A percentile compares a stretch with the other conserved stretches of the same genome.
Conservation (phyloP, 148 eudicot species). For the Silene uniflora region DNA sequence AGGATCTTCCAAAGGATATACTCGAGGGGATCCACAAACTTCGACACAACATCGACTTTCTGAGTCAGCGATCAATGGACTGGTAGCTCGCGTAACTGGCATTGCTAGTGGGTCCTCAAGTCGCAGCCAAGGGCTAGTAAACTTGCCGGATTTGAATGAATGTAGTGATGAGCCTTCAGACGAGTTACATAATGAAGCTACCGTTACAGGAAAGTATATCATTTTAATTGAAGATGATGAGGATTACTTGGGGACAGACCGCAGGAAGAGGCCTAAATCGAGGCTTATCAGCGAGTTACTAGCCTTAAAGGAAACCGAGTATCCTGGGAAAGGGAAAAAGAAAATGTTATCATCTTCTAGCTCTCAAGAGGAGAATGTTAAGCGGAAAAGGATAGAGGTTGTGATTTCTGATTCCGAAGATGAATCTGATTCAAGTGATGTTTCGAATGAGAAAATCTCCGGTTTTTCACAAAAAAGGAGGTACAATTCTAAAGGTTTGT, state of each 20-base stretch:
- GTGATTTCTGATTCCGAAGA: constrained; percentile 26
- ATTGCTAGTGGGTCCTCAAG: neutral
- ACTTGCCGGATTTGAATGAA: constrained; percentile 31
- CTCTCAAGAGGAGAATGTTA: constrained; percentile 16
- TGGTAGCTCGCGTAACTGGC: neutral
- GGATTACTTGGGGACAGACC: constrained; percentile 30
- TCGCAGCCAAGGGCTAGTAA: constrained; percentile 9
- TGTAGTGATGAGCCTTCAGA: constrained; percentile 31
- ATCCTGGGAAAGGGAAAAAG: constrained; percentile 17
- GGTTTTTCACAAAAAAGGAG: constrained; percentile 23
- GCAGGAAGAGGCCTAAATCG: constrained; percentile 40
- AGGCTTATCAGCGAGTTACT: constrained; percentile 56
- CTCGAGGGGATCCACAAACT: too few species aligned
- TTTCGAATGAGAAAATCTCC: constrained; percentile 19
- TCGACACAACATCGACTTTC: too few species aligned
- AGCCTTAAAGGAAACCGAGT: constrained; percentile 21
- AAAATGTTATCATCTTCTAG: constrained; percentile 17
- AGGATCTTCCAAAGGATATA: constrained; percentile 4
- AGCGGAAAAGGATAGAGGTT: constrained; percentile 35
- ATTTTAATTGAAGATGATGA: constrained; percentile 28
- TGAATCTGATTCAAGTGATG: constrained; percentile 36
- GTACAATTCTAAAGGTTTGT: constrained; percentile 25
- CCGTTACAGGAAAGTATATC: constrained; percentile 13
- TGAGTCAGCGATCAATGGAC: neutral
- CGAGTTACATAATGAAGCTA: constrained; percentile 24